Evolutionary conservation across 495 filamentous ascomycete genomes (phyloP).

Genomic region (Hapsidospora chrysogenum): DNA sequence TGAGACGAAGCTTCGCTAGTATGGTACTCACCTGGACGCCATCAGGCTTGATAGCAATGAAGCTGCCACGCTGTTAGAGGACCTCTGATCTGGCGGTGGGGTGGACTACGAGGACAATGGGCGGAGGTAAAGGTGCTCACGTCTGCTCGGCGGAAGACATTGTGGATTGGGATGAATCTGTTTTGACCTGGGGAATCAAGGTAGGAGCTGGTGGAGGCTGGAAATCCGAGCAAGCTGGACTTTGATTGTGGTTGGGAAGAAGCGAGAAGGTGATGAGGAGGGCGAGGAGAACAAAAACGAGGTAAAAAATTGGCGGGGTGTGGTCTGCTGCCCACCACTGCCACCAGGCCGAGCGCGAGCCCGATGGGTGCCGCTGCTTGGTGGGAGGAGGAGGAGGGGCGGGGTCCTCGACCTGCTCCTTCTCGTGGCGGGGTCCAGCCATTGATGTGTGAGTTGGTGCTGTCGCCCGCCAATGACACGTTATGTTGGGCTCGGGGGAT

Average conservation of each 20-base stretch:
- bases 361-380: no score
- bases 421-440: constrained; percentile 2
- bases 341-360: no score
- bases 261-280: constrained; percentile 8
- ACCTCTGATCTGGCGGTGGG: constrained; percentile 10
- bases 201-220: constrained; percentile 27
- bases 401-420: no score
- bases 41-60: constrained; percentile 99
- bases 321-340: neutral
- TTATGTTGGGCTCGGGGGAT: neutral
- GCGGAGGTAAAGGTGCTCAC: constrained; percentile 36
- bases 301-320: constrained; percentile 12
- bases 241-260: neutral
- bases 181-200: constrained; percentile 13
- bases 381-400: neutral
- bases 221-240: no score
- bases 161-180: constrained; percentile 30
- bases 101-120: constrained; percentile 9
- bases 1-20: constrained; percentile 4
- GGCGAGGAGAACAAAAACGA: constrained; percentile 14
- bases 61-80: constrained; percentile 46
- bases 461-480: no score
- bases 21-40: constrained; percentile 74
- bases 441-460: constrained; percentile 5
- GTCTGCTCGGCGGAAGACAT: constrained; percentile 82